These are phyloP conservation scores for Trichoderma aggressivum DNA, from an alignment of 2,329 filamentous ascomycete species.

Conservation along the genomic window DNA sequence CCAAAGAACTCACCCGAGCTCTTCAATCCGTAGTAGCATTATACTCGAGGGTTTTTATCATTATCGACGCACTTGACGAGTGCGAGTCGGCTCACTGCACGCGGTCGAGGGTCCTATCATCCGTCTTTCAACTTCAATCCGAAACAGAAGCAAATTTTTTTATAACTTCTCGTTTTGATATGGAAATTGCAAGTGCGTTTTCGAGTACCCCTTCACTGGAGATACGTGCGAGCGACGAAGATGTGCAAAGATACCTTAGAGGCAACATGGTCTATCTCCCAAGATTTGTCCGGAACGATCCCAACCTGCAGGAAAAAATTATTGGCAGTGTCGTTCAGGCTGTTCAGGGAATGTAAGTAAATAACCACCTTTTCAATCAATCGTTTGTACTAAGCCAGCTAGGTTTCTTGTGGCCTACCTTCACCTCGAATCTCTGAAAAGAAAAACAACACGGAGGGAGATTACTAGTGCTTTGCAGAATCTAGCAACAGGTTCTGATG, in stretches of 20 bases:
- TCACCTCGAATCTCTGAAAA: fast-evolving
- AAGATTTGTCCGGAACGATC: background rate
- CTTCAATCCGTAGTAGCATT: background rate
- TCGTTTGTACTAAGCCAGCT: background rate
- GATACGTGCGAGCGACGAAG: background rate
- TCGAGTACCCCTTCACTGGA: background rate
- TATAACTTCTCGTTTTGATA: background rate
- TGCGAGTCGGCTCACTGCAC: fast-evolving
- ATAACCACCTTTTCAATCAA: background rate
- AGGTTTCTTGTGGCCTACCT: background rate
- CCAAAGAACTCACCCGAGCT: background rate
- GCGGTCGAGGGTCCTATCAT: background rate
- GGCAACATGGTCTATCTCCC: background rate
- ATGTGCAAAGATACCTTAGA: background rate
- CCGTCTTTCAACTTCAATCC: background rate
- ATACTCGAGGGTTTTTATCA: background rate
- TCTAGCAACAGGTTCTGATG: background rate
- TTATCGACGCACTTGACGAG: background rate
- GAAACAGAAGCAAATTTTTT: background rate
- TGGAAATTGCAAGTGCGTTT: background rate
- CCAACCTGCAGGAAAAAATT: background rate
- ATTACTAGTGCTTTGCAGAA: too few relatives aligned
- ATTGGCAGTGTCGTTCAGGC: background rate
- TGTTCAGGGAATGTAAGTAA: background rate
- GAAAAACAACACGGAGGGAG: background rate